phyloP scores from a whole-genome alignment of 179 eudicot genomes.

The Patellifolia procumbens region DNA sequence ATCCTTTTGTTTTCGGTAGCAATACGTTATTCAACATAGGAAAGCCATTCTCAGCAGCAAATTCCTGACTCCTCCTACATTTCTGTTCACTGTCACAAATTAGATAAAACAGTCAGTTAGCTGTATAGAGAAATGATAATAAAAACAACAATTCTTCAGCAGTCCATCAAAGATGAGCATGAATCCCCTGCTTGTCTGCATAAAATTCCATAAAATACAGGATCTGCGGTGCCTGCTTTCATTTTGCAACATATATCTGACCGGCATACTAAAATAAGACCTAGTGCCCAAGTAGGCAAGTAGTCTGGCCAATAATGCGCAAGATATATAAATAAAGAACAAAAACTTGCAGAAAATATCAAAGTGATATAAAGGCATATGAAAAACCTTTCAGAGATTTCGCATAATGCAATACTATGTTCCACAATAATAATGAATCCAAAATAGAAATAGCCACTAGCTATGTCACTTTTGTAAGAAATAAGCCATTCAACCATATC shows the following conservation, averaged over 20 bases:
- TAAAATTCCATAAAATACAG: background rate
- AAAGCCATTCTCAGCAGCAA: slow-evolving; percentile 64
- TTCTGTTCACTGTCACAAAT: slow-evolving; percentile 58
- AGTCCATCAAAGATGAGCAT: background rate
- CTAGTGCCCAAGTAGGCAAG: background rate
- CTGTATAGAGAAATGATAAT: background rate
- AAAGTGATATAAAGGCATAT: too few relatives aligned
- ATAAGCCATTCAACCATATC: background rate
- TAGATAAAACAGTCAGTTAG: background rate
- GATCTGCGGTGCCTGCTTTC: background rate
- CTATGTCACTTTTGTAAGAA: background rate
- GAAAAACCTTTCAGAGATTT: too few relatives aligned
- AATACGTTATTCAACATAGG: slow-evolving; percentile 71
- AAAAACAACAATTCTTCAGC: background rate
- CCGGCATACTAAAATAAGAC: background rate
- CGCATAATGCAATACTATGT: too few relatives aligned
- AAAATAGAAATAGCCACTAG: too few relatives aligned
- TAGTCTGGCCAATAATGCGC: background rate
- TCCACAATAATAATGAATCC: too few relatives aligned
- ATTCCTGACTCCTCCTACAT: slow-evolving; percentile 61
- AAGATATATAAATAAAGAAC: background rate
- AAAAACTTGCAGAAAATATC: background rate
- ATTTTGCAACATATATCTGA: background rate
- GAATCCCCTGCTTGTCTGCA: background rate
- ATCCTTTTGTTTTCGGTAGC: slow-evolving; percentile 83